Evolutionary conservation across 148 eudicot species (phyloP).

Genomic region (Cornus florida): DNA sequence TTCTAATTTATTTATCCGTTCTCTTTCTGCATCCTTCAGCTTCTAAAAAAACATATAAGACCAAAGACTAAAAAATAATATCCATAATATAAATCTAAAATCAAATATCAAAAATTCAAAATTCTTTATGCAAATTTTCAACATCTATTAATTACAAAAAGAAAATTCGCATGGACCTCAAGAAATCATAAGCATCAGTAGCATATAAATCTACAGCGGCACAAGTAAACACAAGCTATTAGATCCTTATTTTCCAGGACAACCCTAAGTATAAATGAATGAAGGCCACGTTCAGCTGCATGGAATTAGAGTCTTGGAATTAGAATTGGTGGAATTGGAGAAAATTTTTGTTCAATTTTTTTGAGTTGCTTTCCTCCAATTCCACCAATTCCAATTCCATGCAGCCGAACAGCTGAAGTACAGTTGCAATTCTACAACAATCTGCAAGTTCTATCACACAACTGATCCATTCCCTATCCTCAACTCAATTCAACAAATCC

Average conservation of each 20-base stretch:
- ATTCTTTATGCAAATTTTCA: neutral
- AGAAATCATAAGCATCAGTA: neutral
- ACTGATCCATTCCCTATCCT: too few relatives aligned
- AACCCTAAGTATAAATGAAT: neutral
- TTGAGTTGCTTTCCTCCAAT: too few relatives aligned
- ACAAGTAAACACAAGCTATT: neutral
- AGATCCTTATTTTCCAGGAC: neutral
- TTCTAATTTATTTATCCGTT: conserved; percentile 67
- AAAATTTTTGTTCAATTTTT: too few relatives aligned
- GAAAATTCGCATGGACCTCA: neutral
- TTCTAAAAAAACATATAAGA: conserved; percentile 44
- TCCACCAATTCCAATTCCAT: too few relatives aligned
- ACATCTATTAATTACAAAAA: neutral
- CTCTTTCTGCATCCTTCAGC: conserved; percentile 67
- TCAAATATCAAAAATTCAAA: neutral
- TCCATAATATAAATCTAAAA: neutral
- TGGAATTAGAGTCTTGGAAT: too few relatives aligned
- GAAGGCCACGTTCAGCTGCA: too few relatives aligned
- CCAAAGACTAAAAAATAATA: neutral
- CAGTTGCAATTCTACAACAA: neutral
- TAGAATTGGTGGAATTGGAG: neutral
- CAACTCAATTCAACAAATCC: too few relatives aligned
- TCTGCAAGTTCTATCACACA: neutral
- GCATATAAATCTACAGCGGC: too few relatives aligned
- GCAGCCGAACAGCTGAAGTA: neutral